Evolutionary conservation across 1,284 basidiomycete genomes (phyloP).

Genomic region (Irpex rosettiformis): DNA sequence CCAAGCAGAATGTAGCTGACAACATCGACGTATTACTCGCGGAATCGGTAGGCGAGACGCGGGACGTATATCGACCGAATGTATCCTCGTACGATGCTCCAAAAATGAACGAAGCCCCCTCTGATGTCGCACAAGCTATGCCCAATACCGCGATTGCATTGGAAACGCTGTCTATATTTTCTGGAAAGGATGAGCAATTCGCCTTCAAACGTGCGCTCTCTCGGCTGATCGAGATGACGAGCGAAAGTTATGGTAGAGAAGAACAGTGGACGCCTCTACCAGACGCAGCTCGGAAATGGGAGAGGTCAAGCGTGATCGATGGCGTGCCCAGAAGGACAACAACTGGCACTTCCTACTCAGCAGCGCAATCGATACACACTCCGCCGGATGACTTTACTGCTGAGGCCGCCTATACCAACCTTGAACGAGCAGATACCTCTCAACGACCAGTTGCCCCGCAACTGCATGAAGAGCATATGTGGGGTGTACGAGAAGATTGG

Average conservation of each 20-base stretch:
- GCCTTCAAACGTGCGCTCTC: constrained; percentile 70
- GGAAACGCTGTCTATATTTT: constrained; percentile 60
- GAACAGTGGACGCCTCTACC: constrained; percentile 46
- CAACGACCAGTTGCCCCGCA: constrained; percentile 36
- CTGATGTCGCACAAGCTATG: constrained; percentile 19
- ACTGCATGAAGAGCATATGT: constrained; percentile 36
- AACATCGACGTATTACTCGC: constrained; percentile 49
- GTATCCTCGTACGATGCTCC: constrained; percentile 53
- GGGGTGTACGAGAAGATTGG: constrained; percentile 47
- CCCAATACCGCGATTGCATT: constrained; percentile 25
- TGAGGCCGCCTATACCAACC: constrained; percentile 21
- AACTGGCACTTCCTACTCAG: background rate
- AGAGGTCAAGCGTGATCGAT: constrained; percentile 13
- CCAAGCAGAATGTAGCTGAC: constrained; percentile 15
- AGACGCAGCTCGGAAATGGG: constrained; percentile 35
- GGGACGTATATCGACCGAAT: constrained; percentile 57
- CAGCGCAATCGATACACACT: background rate
- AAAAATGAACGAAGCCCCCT: constrained; percentile 32
- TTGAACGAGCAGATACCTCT: background rate
- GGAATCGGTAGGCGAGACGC: constrained; percentile 57
- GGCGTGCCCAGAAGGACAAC: background rate
- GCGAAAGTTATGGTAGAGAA: constrained; percentile 41
- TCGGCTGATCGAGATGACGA: constrained; percentile 64
- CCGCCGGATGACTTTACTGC: constrained; percentile 22
- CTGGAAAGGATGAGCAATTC: constrained; percentile 66